These are phyloP conservation scores for Penicillium diatomitis DNA, from an alignment of 495 filamentous ascomycete genomes.

Conservation along the genomic window DNA sequence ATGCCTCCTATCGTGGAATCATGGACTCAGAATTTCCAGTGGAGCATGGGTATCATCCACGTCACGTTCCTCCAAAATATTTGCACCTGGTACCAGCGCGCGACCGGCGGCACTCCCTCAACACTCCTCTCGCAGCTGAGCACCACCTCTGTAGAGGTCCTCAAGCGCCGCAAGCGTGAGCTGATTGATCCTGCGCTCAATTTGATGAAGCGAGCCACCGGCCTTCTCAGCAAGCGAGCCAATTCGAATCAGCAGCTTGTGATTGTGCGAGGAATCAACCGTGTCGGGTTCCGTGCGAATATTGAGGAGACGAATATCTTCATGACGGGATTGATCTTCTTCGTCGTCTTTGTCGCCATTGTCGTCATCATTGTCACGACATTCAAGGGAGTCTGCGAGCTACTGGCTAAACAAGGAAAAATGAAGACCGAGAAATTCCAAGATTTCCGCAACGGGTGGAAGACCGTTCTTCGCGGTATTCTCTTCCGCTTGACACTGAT, in stretches of 20 bases:
- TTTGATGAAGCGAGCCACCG: conserved; percentile 38
- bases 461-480: conserved; percentile 79
- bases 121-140: conserved; percentile 66
- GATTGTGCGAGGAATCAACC: conserved; percentile 75
- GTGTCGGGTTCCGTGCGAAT: conserved; percentile 74
- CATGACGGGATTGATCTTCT: conserved; percentile 84
- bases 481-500: conserved; percentile 85
- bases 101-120: conserved; percentile 82
- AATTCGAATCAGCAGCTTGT: conserved; percentile 47
- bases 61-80: conserved; percentile 81
- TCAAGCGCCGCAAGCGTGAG: conserved; percentile 55
- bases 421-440: conserved; percentile 83
- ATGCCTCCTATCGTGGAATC: conserved; percentile 84
- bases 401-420: conserved; percentile 60
- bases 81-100: conserved; percentile 91
- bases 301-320: conserved; percentile 95
- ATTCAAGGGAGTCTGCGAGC: conserved; percentile 75
- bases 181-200: conserved; percentile 28
- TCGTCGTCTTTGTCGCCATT: conserved; percentile 68
- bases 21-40: conserved; percentile 98
- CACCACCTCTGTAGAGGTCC: conserved; percentile 72
- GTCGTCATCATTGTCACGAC: conserved; percentile 62
- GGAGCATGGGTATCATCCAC: conserved; percentile 95
- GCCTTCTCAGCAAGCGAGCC: conserved; percentile 22
- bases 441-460: conserved; percentile 92